phyloP scores from a whole-genome alignment of 2,329 filamentous ascomycete species.

The Xylaria sp. region DNA sequence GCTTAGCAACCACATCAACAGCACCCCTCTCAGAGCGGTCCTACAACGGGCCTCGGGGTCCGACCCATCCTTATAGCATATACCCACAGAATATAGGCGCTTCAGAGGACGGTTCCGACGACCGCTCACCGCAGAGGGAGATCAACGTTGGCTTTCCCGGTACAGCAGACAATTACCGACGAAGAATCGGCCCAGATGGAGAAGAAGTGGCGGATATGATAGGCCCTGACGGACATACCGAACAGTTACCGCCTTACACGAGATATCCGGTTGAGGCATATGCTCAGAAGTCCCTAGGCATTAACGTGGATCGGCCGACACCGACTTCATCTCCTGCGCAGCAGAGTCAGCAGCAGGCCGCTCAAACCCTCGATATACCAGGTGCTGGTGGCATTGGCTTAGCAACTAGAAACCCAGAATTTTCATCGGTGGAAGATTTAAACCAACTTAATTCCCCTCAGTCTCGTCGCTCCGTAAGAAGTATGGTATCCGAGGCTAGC shows the following conservation, averaged over 20 bases:
- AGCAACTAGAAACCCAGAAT: conserved; percentile 71
- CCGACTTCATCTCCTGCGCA: conserved; percentile 29
- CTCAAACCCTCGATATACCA: conserved; percentile 52
- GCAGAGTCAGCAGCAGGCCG: conserved; percentile 34
- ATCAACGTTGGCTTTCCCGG: conserved; percentile 82
- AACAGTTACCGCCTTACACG: conserved; percentile 91
- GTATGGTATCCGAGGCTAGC: conserved; percentile 62
- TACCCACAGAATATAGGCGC: conserved; percentile 82
- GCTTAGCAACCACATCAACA: conserved; percentile 78
- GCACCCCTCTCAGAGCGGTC: conserved; percentile 67
- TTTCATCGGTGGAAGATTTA: conserved; percentile 67
- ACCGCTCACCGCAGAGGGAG: conserved; percentile 49
- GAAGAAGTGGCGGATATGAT: conserved; percentile 90
- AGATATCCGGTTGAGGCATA: conserved; percentile 82
- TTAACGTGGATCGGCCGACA: conserved; percentile 43
- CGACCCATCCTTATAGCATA: conserved; percentile 86
- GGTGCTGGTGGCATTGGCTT: conserved; percentile 72
- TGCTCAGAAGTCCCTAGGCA: conserved; percentile 62
- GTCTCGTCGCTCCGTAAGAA: conserved; percentile 64
- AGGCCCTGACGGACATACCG: conserved; percentile 86
- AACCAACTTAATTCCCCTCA: conserved; percentile 55
- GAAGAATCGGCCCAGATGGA: conserved; percentile 79
- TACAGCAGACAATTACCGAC: conserved; percentile 72
- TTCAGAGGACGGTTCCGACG: conserved; percentile 59
- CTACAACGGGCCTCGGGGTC: conserved; percentile 70